Evolutionary conservation across 2,329 filamentous ascomycete species (phyloP), one percentile per base, ranked within the genome.

Genomic region (Ophiostoma novo-ulmi): DNA sequence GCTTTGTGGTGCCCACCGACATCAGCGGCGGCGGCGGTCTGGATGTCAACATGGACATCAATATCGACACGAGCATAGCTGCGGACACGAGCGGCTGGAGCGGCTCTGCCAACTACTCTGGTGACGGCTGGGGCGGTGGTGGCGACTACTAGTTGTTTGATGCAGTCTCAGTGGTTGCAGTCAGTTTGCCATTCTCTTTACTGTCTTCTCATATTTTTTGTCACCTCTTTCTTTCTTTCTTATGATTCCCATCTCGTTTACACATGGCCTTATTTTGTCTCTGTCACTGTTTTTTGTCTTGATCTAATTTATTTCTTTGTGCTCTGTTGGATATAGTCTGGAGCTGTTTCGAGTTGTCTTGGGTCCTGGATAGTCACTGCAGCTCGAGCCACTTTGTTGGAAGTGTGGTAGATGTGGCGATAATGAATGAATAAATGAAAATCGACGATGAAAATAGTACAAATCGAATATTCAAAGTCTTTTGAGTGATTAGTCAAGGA

Each of bases 51-150:
- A n/a, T 67, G n/a, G 36, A 52, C 31, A 69, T 70, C 39, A 67
- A 69, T 31, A 31, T 67, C 36, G 67, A 63, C 61, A 20, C 58
- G 6, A 39, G 13, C n/a, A 39, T 69, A 20, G 67, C 70, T 10
- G 44, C 69, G 26, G 71, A 22, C 22, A 48, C 64, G 1, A 70
- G 71, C 44, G 70, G 65, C 6, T 73, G 71, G 71, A 36, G 55
- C 41, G 71, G 71, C 1, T 39, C 70, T 22, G 38, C 20, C 20
- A 71, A 72, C 70, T 74, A 74, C 44, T 72, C 73, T 35, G 73
- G 73, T 22, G 73, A 72, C 35, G 71, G 71, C 65, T 74, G 73
- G 73, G 73, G 72, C 20, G 68, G 55, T n/a, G 73, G 72, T 31
- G 69, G 61, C 26, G 69, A 63, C 17, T 65, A 65, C 17, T 65